These are phyloP conservation scores for Xerocomus amazonicus DNA, from an alignment of 1,284 basidiomycete genomes.

Conservation along the genomic window DNA sequence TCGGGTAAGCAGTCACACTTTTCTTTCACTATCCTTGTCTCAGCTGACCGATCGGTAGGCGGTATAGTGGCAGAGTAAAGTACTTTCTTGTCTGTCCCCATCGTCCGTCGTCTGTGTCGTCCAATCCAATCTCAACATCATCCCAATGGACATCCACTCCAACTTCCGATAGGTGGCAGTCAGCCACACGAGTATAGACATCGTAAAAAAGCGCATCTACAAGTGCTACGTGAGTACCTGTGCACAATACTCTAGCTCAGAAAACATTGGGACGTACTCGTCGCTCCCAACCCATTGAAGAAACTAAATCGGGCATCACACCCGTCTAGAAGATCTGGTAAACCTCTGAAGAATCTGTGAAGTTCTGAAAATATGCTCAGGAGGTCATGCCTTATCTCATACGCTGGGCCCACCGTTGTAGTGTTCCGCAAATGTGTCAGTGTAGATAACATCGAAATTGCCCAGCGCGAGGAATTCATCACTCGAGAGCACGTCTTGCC, in stretches of 20 bases:
- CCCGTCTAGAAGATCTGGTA: slow-evolving; percentile 80
- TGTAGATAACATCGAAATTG: slow-evolving; percentile 89
- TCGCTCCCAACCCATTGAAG: slow-evolving; percentile 96
- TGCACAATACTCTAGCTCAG: neutral
- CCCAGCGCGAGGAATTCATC: slow-evolving; percentile 54
- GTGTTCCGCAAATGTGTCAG: slow-evolving; percentile 93
- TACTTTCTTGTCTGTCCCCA: slow-evolving; percentile 75
- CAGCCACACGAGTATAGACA: slow-evolving; percentile 84
- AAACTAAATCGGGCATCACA: slow-evolving; percentile 85
- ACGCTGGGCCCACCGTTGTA: slow-evolving; percentile 55
- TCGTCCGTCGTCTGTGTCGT: slow-evolving; percentile 39
- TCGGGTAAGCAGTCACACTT: neutral
- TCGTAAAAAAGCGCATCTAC: slow-evolving; percentile 86
- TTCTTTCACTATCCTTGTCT: slow-evolving; percentile 14
- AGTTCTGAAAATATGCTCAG: slow-evolving; percentile 48
- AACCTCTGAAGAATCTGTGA: slow-evolving; percentile 76
- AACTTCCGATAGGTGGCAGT: slow-evolving; percentile 81
- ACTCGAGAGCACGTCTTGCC: slow-evolving; percentile 79
- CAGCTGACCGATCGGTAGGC: slow-evolving; percentile 55
- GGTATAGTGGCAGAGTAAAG: slow-evolving; percentile 66
- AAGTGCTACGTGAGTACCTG: slow-evolving; percentile 4
- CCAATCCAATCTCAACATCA: slow-evolving; percentile 60
- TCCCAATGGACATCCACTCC: slow-evolving; percentile 75
- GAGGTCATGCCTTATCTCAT: neutral
- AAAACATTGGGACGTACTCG: slow-evolving; percentile 52